Conservation (phyloP, 2,329 filamentous ascomycete species). For the Aspergillus sp. region DNA sequence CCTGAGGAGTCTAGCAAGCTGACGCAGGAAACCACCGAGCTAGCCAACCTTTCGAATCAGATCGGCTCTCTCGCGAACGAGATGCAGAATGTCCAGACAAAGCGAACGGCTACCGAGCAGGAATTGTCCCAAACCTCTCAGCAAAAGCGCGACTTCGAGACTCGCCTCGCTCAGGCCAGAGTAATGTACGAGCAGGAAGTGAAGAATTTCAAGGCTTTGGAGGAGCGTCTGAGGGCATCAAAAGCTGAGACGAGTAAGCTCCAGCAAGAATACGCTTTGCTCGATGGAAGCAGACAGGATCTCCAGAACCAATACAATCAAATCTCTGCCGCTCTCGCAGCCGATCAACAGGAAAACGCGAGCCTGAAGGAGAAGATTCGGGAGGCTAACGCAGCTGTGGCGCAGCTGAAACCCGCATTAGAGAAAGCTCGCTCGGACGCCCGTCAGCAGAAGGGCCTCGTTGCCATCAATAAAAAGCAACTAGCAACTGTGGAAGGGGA, state of each 20-base stretch:
- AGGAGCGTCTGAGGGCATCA: conserved; percentile 78
- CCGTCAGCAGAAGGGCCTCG: conserved; percentile 92
- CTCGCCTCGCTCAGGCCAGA: conserved; percentile 82
- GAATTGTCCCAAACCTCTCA: conserved; percentile 79
- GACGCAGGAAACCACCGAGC: conserved; percentile 84
- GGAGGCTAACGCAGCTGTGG: conserved; percentile 78
- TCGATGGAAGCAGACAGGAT: conserved; percentile 81
- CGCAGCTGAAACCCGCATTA: conserved; percentile 82
- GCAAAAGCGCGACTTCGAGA: conserved; percentile 93
- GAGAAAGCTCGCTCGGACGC: conserved; percentile 93
- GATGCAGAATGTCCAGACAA: conserved; percentile 89
- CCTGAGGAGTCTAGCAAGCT: conserved; percentile 86
- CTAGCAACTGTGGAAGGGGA: conserved; percentile 86
- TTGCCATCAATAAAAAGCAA: conserved; percentile 99
- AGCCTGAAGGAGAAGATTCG: conserved; percentile 86
- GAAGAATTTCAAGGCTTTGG: conserved; percentile 78
- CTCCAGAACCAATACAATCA: conserved; percentile 82
- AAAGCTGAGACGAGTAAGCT: conserved; percentile 82
- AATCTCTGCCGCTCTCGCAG: conserved; percentile 72
- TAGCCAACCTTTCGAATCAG: conserved; percentile 95
- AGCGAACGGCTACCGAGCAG: conserved; percentile 77
- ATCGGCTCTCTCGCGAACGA: conserved; percentile 88
- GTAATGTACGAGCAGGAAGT: conserved; percentile 92
- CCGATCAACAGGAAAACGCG: conserved; percentile 87
- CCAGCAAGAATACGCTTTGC: conserved; percentile 78